These are phyloP conservation scores for Pinus taeda DNA, from an alignment of 75 land plant genomes.

Conservation along the genomic window DNA sequence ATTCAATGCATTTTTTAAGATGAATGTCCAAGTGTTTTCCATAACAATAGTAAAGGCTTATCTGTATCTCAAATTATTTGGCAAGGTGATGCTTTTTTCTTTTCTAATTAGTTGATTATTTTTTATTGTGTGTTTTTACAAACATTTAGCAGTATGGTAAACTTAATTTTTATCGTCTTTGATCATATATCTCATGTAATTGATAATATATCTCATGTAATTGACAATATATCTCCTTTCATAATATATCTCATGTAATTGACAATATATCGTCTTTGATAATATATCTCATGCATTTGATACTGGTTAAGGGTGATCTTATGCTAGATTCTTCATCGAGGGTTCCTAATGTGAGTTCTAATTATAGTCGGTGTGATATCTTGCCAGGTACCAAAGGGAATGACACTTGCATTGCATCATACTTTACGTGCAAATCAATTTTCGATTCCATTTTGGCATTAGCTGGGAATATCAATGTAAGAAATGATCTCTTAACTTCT, in stretches of 20 bases:
- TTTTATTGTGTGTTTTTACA: not conserved
- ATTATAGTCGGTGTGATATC: not conserved
- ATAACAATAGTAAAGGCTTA: not conserved
- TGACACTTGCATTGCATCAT: conserved; percentile 71
- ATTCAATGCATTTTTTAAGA: not conserved
- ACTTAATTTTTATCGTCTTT: no score
- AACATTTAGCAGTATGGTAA: no score
- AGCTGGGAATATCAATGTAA: conserved; percentile 78
- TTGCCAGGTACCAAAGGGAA: conserved; percentile 79
- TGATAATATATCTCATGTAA: no score
- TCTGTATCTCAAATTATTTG: not conserved
- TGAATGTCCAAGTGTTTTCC: not conserved
- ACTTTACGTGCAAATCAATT: conserved; percentile 75
- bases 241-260: no score
- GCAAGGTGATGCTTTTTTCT: not conserved
- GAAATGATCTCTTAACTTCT: conserved; percentile 12
- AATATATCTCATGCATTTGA: no score
- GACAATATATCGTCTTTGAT: no score
- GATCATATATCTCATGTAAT: no score
- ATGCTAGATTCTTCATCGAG: not conserved
- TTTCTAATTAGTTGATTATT: not conserved
- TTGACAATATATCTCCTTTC: no score
- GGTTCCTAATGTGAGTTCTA: not conserved
- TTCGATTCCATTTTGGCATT: conserved; percentile 64
- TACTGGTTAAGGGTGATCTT: not conserved